These are phyloP conservation scores for Cladobotryum mycophilum DNA, from an alignment of 2,329 filamentous ascomycete genomes.

Conservation along the genomic window DNA sequence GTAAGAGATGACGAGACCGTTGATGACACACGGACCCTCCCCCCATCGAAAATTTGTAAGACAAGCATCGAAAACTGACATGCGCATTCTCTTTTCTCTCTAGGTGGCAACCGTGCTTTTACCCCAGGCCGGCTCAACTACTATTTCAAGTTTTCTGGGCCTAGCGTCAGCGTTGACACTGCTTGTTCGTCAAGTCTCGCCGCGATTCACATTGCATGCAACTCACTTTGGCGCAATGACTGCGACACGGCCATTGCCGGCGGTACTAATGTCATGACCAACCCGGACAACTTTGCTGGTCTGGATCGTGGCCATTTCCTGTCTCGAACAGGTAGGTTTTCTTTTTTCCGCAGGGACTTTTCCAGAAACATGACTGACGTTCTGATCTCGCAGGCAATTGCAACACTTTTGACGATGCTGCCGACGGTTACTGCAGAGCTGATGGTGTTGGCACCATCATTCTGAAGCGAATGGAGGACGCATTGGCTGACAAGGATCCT, in stretches of 20 bases:
- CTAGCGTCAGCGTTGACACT: constrained; percentile 67
- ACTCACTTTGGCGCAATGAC: constrained; percentile 55
- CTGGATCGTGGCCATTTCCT: constrained; percentile 72
- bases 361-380: too few species aligned
- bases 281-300: constrained; percentile 73
- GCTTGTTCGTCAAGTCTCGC: constrained; percentile 71
- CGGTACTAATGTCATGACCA: constrained; percentile 72
- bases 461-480: constrained; percentile 73
- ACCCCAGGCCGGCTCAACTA: constrained; percentile 63
- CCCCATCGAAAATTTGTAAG: too few species aligned
- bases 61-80: too few species aligned
- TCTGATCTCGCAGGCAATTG: constrained; percentile 15
- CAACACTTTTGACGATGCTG: constrained; percentile 76
- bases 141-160: constrained; percentile 70
- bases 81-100: too few species aligned
- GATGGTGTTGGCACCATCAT: constrained; percentile 70
- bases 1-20: too few species aligned
- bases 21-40: too few species aligned
- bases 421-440: constrained; percentile 76
- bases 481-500: constrained; percentile 68
- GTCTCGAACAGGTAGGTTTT: constrained; percentile 38
- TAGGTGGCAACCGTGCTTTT: constrained; percentile 42
- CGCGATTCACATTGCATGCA: constrained; percentile 49
- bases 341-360: too few species aligned
- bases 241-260: constrained; percentile 77